Evolutionary conservation across 129 eudicot genomes (phyloP), one percentile per base, ranked within the genome.

Genomic region (Arctium minus): DNA sequence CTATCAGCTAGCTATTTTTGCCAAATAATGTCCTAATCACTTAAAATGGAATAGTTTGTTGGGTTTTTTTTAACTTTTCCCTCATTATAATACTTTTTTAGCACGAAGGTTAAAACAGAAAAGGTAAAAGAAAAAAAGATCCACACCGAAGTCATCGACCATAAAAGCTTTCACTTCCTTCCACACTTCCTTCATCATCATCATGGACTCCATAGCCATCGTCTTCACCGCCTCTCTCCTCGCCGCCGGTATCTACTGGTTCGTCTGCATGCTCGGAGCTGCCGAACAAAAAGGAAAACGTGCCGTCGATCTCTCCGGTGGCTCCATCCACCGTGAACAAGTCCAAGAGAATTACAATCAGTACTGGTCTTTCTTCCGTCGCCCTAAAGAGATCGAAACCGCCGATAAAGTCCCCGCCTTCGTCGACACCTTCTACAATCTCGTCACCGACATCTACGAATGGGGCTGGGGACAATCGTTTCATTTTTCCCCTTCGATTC

Each of bases 401-500:
- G 81, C 90, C 8, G 96, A 93, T 3, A 89, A 91, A 17, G 97
- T 93, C 7, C 92, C 96, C 6, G 94, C 83, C 35, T 93, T 93
- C 77, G 97, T 93, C 72, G 92, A 91, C 81, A 88, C 94, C 30
- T 93, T 93, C 83, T 93, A 93, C 87, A 89, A 93, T 38, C 92
- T 93, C 76, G 96, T 93, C 65, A 93, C 97, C 33, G 97, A 93
- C 78, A 94, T 94, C 77, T 94, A 94, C 82, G 98, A 94, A 65
- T 91, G 97, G 94, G 94, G 97, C 0, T 94, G 97, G 97, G 98
- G 98, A 9, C 98, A 94, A 5, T 88, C 93, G 22, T 94, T 94
- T 79, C 98, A 94, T 39, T 94, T 94, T 75, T 89, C 97, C 3
- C 98, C 98, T 4, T 40, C 93, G 4, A 70, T 94, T 68, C 92